Evolutionary conservation across 169 alveolate species (phyloP).

Genomic region (Cryptosporidium viatorum): DNA sequence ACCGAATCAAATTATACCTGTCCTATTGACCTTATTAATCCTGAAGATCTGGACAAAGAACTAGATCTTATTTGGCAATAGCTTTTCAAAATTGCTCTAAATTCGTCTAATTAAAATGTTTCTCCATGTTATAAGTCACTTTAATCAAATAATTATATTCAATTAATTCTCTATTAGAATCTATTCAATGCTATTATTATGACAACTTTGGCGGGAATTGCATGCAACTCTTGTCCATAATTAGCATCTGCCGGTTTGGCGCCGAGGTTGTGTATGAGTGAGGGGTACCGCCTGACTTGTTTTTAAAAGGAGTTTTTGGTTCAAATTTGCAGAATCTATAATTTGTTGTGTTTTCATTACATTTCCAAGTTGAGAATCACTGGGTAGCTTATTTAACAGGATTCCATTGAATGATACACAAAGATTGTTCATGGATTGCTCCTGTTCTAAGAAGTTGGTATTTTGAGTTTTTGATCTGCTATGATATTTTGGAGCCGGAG

Average conservation of each 20-base stretch:
- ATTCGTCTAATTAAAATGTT: not conserved
- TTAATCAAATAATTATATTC: not conserved
- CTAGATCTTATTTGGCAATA: slow-evolving; percentile 43
- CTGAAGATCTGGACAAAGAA: slow-evolving; percentile 71
- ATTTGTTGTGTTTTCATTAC: not conserved
- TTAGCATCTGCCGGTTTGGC: not conserved
- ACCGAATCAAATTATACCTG: slow-evolving; percentile 2
- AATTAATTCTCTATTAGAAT: too few relatives aligned
- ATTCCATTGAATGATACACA: not conserved
- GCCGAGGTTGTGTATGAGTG: not conserved
- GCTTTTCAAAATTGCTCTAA: not conserved
- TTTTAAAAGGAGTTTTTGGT: not conserved
- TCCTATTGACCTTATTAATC: slow-evolving; percentile 63
- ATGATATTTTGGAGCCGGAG: slow-evolving; percentile 71
- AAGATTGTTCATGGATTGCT: not conserved
- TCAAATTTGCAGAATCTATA: not conserved
- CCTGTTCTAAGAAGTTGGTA: not conserved
- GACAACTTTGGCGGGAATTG: not conserved
- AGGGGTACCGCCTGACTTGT: not conserved
- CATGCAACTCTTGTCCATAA: not conserved
- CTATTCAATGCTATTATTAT: too few relatives aligned
- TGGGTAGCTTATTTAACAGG: not conserved
- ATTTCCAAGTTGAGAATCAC: not conserved
- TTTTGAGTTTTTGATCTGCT: slow-evolving; percentile 46
- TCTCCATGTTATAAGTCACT: too few relatives aligned